A percentile compares a stretch with the other conserved stretches of the same genome.
phyloP scores from a whole-genome alignment of 2,329 filamentous ascomycete genomes.

The Furcasterigmium sp. region DNA sequence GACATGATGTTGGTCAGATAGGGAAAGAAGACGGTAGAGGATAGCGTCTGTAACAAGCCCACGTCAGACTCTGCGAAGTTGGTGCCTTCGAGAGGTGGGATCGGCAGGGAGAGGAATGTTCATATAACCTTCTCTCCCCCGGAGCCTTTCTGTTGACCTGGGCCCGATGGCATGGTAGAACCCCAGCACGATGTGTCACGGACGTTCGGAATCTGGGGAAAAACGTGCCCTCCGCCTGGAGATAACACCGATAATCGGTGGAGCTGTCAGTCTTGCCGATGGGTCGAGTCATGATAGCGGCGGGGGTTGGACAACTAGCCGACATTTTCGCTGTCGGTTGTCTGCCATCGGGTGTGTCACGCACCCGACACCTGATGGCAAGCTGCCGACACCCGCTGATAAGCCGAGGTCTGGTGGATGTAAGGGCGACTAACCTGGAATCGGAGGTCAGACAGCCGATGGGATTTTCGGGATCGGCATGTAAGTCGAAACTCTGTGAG shows the following conservation, averaged over 20 bases:
- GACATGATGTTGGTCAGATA: neutral
- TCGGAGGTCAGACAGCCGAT: neutral
- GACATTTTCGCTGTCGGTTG: slow-evolving; percentile 6
- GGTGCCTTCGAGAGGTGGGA: too few species aligned
- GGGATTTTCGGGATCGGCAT: neutral
- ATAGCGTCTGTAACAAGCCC: too few species aligned
- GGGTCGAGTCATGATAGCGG: neutral
- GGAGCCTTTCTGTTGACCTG: neutral
- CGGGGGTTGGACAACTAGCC: slow-evolving; percentile 3
- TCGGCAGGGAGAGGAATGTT: too few species aligned
- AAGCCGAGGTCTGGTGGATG: neutral
- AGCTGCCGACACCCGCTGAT: neutral
- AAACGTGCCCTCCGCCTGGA: neutral
- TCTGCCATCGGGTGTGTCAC: neutral
- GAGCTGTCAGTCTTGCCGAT: slow-evolving; percentile 9
- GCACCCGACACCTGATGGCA: slow-evolving; percentile 1
- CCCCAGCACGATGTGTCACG: slow-evolving; percentile 1
- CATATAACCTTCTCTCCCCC: neutral
- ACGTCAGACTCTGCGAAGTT: too few species aligned
- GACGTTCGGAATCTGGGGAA: neutral
- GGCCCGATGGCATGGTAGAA: neutral
- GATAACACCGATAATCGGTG: slow-evolving; percentile 7
- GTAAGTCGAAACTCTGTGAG: slow-evolving; percentile 4
- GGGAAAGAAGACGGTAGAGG: too few species aligned
- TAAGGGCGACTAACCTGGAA: too few species aligned